Evolutionary conservation across 2,329 filamentous ascomycete genomes (phyloP), one percentile per base, ranked within the genome.

Genomic region (Fusarium sp.): DNA sequence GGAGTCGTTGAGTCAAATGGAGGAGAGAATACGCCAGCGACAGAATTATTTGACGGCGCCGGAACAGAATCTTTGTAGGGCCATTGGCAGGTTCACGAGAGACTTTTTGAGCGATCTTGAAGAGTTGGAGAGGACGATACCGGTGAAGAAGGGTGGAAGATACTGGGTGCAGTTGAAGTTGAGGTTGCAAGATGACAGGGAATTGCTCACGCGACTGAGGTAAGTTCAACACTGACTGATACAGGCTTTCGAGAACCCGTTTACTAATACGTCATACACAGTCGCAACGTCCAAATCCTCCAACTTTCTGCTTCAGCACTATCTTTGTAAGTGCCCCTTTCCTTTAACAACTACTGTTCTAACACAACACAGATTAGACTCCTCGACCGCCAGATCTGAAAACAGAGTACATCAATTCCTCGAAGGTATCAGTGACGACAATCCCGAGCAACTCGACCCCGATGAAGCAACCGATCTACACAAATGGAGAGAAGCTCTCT

Each of bases 251-350:
- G 25, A 25, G 25, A 25, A 25, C 25, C 25, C 25, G 25, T 25
- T 25, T 25, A 25, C 25, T 25, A 25, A 25, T 25, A 25, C 25
- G 25, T 25, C 25, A 25, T 25, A 25, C 25, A 25, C 27, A 27
- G 27, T 38, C 64, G 65, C 14, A 68, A 68, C 20, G 50, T 62
- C 13, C 56, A 68, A 17, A 47, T 68, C 3, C 62, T 68, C 13
- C 65, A 68, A n/a, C 13, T 63, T 9, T 62, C 49, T 35, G 65
- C 63, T 14, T 39, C 31, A 14, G 56, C 22, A 4, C 14, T 68
- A 15, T 38, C 45, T 5, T 29, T 68, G 65, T 68, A 25, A 62
- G 49, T 55, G 2, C 18, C 4, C 33, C 5, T 6, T 31, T 3
- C 3, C 4, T n/a, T 14, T 25, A 13, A 5, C 15, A 5, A 22